phyloP scores from a whole-genome alignment of 139 green algal species.

The Nannochloris sp. region DNA sequence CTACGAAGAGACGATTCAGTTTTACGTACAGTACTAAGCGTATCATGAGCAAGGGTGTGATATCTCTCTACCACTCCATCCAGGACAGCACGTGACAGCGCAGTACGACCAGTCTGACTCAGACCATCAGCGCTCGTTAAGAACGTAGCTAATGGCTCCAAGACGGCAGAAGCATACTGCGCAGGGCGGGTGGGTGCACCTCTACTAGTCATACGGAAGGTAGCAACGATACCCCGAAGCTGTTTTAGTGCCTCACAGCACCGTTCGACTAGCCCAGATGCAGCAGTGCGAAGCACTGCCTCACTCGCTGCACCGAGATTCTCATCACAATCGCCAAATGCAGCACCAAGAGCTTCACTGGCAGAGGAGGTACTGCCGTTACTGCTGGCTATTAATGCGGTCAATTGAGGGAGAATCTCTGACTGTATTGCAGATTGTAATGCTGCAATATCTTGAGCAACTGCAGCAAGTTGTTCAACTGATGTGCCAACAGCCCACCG shows the following conservation, averaged over 20 bases:
- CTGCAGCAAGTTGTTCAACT: too few relatives aligned
- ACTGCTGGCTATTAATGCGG: background rate
- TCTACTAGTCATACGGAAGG: constrained; percentile 86
- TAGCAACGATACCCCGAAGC: constrained; percentile 86
- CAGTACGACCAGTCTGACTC: background rate
- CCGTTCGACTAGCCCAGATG: constrained; percentile 13
- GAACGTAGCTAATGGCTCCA: constrained; percentile 39
- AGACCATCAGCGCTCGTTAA: background rate
- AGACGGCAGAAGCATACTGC: constrained; percentile 67
- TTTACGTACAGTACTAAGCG: constrained; percentile 75
- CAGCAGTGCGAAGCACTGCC: constrained; percentile 13
- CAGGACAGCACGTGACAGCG: constrained; percentile 29
- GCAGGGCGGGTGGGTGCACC: constrained; percentile 63
- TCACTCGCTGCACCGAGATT: background rate
- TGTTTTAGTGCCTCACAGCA: constrained; percentile 44
- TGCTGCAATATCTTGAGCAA: background rate
- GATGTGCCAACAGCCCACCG: too few relatives aligned
- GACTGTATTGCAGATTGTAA: background rate
- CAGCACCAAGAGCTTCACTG: background rate
- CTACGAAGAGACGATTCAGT: constrained; percentile 80
- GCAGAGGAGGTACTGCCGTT: background rate
- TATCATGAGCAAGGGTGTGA: constrained; percentile 57
- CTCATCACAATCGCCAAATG: constrained; percentile 1
- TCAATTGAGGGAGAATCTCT: background rate
- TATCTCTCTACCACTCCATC: constrained; percentile 35